A percentile compares a stretch with the other conserved stretches of the same genome.
Conservation (phyloP, 1,284 basidiomycete species). For the Vanrija sp. region DNA sequence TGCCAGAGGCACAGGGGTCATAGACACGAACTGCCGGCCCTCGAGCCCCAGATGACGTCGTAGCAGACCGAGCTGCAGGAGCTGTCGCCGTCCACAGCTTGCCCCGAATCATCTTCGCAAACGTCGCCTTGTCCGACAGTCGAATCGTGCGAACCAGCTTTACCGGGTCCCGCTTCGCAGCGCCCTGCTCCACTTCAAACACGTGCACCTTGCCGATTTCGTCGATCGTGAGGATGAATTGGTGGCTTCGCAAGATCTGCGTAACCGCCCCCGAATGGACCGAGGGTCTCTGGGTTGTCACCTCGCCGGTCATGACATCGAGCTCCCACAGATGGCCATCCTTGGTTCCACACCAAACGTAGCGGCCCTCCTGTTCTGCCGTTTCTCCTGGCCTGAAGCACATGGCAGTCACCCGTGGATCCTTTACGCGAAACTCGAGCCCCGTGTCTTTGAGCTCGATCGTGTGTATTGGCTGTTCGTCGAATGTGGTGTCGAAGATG, state of each 20-base stretch:
- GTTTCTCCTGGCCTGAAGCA: conserved; percentile 64
- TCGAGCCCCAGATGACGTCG: conserved; percentile 49
- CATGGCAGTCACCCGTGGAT: conserved; percentile 67
- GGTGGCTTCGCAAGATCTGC: conserved; percentile 66
- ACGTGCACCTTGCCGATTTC: conserved; percentile 75
- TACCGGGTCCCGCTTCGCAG: conserved; percentile 10
- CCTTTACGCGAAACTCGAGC: conserved; percentile 57
- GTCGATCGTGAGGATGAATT: conserved; percentile 71
- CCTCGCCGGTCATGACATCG: conserved; percentile 60
- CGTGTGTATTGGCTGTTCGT: conserved; percentile 47
- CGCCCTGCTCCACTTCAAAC: conserved; percentile 52
- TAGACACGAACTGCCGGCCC: conserved; percentile 73
- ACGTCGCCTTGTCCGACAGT: conserved; percentile 74
- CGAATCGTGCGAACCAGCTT: conserved; percentile 60
- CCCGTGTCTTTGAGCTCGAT: conserved; percentile 63
- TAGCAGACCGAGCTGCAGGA: conserved; percentile 44
- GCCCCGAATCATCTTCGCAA: conserved; percentile 66
- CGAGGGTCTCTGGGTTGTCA: conserved; percentile 58
- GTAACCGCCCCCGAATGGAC: conserved; percentile 65
- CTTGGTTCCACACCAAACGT: conserved; percentile 81
- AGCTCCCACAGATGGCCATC: conserved; percentile 81
- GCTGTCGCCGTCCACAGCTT: conserved; percentile 68
- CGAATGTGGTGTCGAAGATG: conserved; percentile 52
- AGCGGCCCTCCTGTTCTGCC: conserved; percentile 49
- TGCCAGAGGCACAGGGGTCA: conserved; percentile 56